Conservation (phyloP, 495 filamentous ascomycete genomes). For the Penicillium taxi region DNA sequence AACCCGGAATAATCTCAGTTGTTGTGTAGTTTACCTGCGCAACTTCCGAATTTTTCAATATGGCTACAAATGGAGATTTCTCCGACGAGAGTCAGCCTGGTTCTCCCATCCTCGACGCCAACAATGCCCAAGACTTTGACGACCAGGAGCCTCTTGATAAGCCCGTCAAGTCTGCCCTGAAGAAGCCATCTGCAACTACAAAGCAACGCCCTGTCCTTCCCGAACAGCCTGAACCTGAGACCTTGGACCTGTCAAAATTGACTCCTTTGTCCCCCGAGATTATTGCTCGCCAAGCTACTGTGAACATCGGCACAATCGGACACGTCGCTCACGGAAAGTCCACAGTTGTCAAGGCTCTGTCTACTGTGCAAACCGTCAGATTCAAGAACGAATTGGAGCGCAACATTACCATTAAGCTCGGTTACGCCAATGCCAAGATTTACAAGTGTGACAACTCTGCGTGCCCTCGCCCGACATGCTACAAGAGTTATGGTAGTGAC, state of each 20-base stretch:
- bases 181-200: conserved; percentile 49
- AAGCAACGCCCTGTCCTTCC: conserved; percentile 58
- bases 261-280: conserved; percentile 90
- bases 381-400: conserved; percentile 99
- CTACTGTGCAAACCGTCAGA: conserved; percentile 94
- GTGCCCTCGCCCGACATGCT: conserved; percentile 92
- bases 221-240: conserved; percentile 80
- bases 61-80: conserved; percentile 58
- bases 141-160: conserved; percentile 47
- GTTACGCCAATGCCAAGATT: conserved; percentile 98
- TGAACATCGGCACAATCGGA: conserved; percentile 92
- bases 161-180: conserved; percentile 58
- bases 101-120: conserved; percentile 49
- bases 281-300: conserved; percentile 92
- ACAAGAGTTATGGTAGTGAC: conserved; percentile 94
- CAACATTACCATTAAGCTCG: conserved; percentile 99
- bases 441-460: conserved; percentile 93
- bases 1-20: background rate
- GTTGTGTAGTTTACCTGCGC: conserved; percentile 4
- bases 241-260: conserved; percentile 68
- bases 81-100: conserved; percentile 53
- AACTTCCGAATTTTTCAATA: conserved; percentile 37
- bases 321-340: conserved; percentile 79
- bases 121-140: conserved; percentile 45
- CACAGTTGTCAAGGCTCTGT: conserved; percentile 91